Base-by-base conservation (phyloP, 495 filamentous ascomycete species). In the Evernia prunastri region DNA sequence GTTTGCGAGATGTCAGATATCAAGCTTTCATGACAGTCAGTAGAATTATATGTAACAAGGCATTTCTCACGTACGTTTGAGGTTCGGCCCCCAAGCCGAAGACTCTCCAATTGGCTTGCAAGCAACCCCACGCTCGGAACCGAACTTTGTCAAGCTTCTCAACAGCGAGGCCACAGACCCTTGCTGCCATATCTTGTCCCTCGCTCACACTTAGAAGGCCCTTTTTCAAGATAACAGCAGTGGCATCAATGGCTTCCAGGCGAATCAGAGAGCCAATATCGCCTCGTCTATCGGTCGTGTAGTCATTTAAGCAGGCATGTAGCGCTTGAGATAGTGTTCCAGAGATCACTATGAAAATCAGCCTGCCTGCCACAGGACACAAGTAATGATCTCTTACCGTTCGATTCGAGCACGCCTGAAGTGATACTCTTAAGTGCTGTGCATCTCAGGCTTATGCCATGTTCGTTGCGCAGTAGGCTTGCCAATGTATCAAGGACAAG, bases 71-170 rank as follows among this genome's bases (percentile, higher is more conserved):
- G n/a, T 61, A 67, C 61, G 31, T 42, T n/a, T 56, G 43, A n/a
- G 66, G 43, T 43, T 33, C 11, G 13, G 23, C 29, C 7, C 13
- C 51, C 27, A 56, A 27, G 45, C 37, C 57, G 49, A 69, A 61
- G 0, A 56, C 18, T 36, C 74, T 70, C 80, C 79, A 82, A 60
- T 71, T 76, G 2, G 29, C 62, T 62, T 78, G 79, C 12, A 82
- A 63, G 66, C 77, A 78, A 43, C 70, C 71, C 72, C 81, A 82
- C 39, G 91, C 92, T 68, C 86, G 83, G 3, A 82, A 72, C 43
- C 94, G 84, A 37, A 97, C 85, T 63, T 91, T 88, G 71, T 98
- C 94, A 7, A 97, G 80, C 72, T 95, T 96, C 74, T 97, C 94
- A 0, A 87, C 82, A 27, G 89, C 86, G 33, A 96, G 75, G 15